A percentile compares a stretch with the other conserved stretches of the same genome.
Evolutionary conservation across 441 rosid genomes (phyloP).

Genomic region (Capsella rubella): DNA sequence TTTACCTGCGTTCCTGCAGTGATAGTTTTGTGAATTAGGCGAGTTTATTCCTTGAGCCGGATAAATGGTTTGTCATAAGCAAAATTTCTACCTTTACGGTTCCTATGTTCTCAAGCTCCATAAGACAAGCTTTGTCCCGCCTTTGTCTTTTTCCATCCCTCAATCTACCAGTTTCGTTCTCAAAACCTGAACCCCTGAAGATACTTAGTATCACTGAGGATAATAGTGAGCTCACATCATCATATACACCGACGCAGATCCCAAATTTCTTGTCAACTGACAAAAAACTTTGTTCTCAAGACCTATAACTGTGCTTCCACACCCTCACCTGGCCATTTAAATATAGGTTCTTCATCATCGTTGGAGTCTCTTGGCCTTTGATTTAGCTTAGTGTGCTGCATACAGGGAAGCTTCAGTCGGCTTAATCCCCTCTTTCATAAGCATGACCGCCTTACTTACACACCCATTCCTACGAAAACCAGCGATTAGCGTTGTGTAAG

Average conservation of each 20-base stretch:
- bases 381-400: slow-evolving; percentile 26
- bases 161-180: not conserved
- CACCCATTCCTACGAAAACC: slow-evolving; percentile 50
- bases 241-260: slow-evolving; percentile 1
- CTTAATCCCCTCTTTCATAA: slow-evolving; percentile 48
- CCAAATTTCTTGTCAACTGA: slow-evolving; percentile 20
- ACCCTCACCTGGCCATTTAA: slow-evolving; percentile 22
- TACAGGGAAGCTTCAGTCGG: slow-evolving; percentile 41
- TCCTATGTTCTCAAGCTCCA: slow-evolving; percentile 17
- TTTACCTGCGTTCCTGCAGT: slow-evolving; percentile 17
- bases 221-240: not conserved
- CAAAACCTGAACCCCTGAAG: not conserved
- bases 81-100: slow-evolving; percentile 16
- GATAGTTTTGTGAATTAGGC: not conserved
- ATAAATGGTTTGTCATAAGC: slow-evolving; percentile 3
- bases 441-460: slow-evolving; percentile 42
- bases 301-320: slow-evolving; percentile 2
- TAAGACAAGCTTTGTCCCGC: slow-evolving; percentile 8
- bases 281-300: slow-evolving; percentile 1
- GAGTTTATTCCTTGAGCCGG: not conserved
- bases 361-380: slow-evolving; percentile 27
- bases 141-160: not conserved
- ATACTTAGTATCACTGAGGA: no score
- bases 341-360: slow-evolving; percentile 3
- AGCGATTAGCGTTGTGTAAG: slow-evolving; percentile 62